phyloP scores from a whole-genome alignment of 257 asterid species.

The Solanum piurae region DNA sequence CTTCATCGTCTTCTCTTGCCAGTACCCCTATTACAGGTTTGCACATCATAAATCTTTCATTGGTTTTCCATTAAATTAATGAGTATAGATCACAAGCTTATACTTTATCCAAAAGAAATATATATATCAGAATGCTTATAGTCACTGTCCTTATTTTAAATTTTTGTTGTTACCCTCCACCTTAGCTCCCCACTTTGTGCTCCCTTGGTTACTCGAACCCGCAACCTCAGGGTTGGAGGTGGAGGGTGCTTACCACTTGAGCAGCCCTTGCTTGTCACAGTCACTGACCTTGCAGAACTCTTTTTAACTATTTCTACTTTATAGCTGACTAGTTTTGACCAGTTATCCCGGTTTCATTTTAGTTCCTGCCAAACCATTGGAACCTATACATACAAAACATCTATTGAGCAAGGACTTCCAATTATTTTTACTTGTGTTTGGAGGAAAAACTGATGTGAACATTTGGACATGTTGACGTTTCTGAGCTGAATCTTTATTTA shows the following conservation, averaged over 20 bases:
- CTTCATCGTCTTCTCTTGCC: conserved; percentile 44
- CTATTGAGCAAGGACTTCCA: not conserved
- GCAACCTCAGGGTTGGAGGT: not conserved
- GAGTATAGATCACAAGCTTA: not conserved
- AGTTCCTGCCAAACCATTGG: not conserved
- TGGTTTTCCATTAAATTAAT: not conserved
- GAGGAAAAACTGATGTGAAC: not conserved
- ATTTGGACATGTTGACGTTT: not conserved
- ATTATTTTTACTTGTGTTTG: not conserved
- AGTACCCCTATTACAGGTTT: conserved; percentile 49
- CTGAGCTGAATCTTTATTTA: not conserved
- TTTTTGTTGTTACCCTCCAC: not conserved
- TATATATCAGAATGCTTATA: not conserved
- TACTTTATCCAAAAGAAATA: not conserved
- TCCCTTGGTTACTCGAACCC: not conserved
- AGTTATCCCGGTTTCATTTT: not conserved
- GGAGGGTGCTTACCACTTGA: not conserved
- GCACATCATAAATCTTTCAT: not conserved
- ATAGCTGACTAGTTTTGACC: not conserved
- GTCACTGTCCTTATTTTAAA: not conserved
- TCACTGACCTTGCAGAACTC: not conserved
- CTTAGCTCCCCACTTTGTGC: not conserved
- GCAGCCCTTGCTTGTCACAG: not conserved
- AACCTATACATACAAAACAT: not conserved
- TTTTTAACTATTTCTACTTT: not conserved